phyloP scores from a whole-genome alignment of 2,329 filamentous ascomycete species.

The Helotiales sp. region DNA sequence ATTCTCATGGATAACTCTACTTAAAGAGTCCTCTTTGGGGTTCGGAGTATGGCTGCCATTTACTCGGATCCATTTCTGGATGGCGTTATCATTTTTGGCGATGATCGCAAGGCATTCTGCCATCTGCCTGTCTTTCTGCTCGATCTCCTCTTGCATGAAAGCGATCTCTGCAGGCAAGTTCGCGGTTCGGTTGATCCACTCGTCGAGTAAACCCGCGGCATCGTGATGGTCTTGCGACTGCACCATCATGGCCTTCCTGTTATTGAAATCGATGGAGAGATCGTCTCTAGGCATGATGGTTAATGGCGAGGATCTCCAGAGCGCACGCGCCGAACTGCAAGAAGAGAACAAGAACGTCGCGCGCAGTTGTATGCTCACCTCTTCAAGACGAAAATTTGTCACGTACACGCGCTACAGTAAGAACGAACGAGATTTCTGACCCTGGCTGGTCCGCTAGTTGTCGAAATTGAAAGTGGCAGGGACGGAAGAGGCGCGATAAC shows the following conservation, averaged over 20 bases:
- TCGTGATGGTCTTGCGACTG: conserved; percentile 61
- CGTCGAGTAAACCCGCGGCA: conserved; percentile 71
- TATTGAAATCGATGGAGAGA: conserved; percentile 68
- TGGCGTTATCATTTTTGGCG: conserved; percentile 68
- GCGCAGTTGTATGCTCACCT: conserved; percentile 30
- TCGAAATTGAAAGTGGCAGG: conserved; percentile 11
- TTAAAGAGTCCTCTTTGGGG: conserved; percentile 71
- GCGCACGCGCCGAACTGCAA: conserved; percentile 18
- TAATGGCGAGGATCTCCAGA: conserved; percentile 44
- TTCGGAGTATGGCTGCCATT: conserved; percentile 74
- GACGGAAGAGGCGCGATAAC: conserved; percentile 3
- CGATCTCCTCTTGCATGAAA: conserved; percentile 81
- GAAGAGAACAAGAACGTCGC: conserved; percentile 18
- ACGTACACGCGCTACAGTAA: not conserved
- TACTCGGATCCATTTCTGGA: conserved; percentile 79
- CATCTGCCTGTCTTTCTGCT: conserved; percentile 74
- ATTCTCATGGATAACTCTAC: conserved; percentile 65
- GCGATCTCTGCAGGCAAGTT: conserved; percentile 82
- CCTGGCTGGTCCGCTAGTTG: not conserved
- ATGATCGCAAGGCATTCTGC: conserved; percentile 68
- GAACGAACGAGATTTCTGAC: not conserved
- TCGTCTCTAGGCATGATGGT: conserved; percentile 74
- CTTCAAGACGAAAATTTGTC: conserved; percentile 15
- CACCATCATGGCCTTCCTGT: conserved; percentile 44
- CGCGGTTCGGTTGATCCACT: conserved; percentile 72